Base-by-base conservation (phyloP, 2,329 filamentous ascomycete genomes). In the Samsoniella hepiali region DNA sequence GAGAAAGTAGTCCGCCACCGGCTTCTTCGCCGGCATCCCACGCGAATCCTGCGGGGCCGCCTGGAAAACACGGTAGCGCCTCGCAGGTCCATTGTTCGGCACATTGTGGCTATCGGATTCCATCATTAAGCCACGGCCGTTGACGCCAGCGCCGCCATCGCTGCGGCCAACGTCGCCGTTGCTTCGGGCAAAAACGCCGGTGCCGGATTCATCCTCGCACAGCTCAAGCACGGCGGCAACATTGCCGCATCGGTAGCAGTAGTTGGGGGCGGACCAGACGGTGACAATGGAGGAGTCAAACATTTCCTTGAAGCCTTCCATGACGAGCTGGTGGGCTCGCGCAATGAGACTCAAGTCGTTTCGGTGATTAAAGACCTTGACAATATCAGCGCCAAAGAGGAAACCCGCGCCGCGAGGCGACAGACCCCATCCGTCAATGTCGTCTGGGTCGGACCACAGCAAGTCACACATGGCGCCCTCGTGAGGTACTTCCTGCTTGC, bases 251-350 rank as follows among this genome's bases (percentile, higher is more conserved):
- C 92, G 87, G 78, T 97, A 97, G 79, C 93, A 97, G 81, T 97
- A 97, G 75, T 97, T 97, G 1, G 93, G 93, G 10, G 93, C 93
- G 0, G 91, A 96, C 94, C 95, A 99, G n/a, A 99, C 95, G 0
- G 95, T 99, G 49, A 98, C 95, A 67, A 99, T 97, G 55, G 88
- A 91, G 15, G 88, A 90, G 73, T 97, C 92, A 72, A 98, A 99
- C 93, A 98, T 98, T 75, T 98, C 95, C 78, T 98, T 98, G 77
- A 97, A 99, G 0, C 95, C 95, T 75, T 99, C 95, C 95, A 98
- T 99, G 67, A 99, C 95, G 29, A 99, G 87, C 76, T 99, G 95
- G 74, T 99, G 95, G 1, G 95, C 95, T 62, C 95, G 87, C 22
- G 94, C 95, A 68, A 99, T 95, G 59, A 99, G 83, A 29, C 89